Evolutionary conservation across 139 green algal genomes (phyloP), one percentile per base, ranked within the genome.

Genomic region (Tetraselmis striata): DNA sequence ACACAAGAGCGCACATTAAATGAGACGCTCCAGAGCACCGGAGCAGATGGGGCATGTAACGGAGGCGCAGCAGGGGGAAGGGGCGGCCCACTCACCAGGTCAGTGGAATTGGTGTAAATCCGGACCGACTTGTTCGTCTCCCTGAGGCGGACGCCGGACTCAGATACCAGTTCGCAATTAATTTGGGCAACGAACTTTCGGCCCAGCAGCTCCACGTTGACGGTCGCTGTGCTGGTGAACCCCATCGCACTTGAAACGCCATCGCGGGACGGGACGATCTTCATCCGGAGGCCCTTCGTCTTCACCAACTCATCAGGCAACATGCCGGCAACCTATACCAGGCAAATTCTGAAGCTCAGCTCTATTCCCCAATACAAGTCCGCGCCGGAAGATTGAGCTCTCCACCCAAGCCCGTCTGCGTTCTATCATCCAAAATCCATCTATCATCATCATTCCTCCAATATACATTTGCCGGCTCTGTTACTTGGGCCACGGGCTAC

Each of bases 71-170:
- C n/a, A n/a, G 45, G 45, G 45, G 18, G 45, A 18, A 25, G 45
- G 18, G 11, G 5, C 5, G 5, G 45, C 45, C 11, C 45, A 67
- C 45, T 67, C 18, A 67, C 45, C 45, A 84, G 30, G 31, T 58
- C 31, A 5, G 79, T 31, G 75, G n/a, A 58, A 23, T 30, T 27
- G 59, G 27, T 28, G 29, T 76, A 28, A 11, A 29, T 59, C 80
- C 76, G 29, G 25, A 79, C 29, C 27, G 30, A 29, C 74, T 75
- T 30, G 80, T 84, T 80, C 2, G 80, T 80, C 31, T 84, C 80
- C 28, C 30, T 67, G 2, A 84, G 5, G 24, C 80, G 31, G 28
- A 75, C 23, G 29, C 28, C 80, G 30, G 29, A 76, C 28, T 75
- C 58, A 11, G 59, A 25, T n/a, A 24, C 30, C 25, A 78, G 30